Evolutionary conservation across 78 protist species (phyloP), one percentile per base, ranked within the genome.

Genomic region (Andalucia godoyi): DNA sequence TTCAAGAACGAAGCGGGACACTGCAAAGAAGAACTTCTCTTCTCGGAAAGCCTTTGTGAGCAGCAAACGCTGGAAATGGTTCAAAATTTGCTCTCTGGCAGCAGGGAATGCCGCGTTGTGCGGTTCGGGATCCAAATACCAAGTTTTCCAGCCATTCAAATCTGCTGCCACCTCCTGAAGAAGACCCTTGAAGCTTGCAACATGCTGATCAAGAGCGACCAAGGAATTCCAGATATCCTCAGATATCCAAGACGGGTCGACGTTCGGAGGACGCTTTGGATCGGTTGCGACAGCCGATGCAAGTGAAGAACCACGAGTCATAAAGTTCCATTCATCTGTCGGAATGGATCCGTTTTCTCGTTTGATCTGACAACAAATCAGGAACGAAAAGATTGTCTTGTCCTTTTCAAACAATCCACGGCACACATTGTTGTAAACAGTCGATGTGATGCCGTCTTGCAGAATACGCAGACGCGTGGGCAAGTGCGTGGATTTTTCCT

Each of bases 321-420:
- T 52, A 38, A 27, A 67, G 47, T 21, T 21, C 73, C 73, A 67
- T 13, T 67, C 73, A 34, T 2, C 23, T 18, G 8, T 42, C 2
- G 52, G n/a, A 6, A 67, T 67, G 36, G 47, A 25, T 4, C 59
- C 73, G 73, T 6, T 6, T 25, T 10, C 27, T 8, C 65, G 49
- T 3, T 50, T 27, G 21, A 7, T 6, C 32, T 6, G 46, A 27
- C 10, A 10, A 73, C 72, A 51, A 6, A 67, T 67, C 33, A 67
- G 62, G 13, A 84, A 37, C 25, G 89, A 79, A 49, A 79, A 79
- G 41, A 77, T 8, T 4, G 77, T 70, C 74, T 87, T 87, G 68
- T 83, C 77, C 66, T 41, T 43, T 41, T 80, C 88, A 59, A 80
- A 87, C 41, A 87, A 63, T 13, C 86, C 74, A 5, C 89, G 80